These are phyloP conservation scores for Podila horticola DNA, from an alignment of 192 early-diverging fungal genomes.

Conservation along the genomic window DNA sequence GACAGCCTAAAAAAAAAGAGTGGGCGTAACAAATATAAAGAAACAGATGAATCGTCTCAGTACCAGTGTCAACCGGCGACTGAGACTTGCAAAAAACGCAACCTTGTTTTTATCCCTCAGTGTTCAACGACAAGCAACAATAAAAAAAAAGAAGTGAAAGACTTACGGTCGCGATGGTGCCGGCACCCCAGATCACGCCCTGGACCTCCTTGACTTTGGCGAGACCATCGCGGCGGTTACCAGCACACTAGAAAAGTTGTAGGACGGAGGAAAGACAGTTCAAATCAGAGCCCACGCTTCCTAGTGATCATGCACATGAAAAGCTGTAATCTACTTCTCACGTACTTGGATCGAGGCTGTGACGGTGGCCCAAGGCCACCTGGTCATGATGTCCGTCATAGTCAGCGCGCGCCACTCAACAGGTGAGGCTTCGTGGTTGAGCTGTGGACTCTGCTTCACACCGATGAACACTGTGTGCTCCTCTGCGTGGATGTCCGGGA, in stretches of 20 bases:
- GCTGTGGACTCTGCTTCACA: slow-evolving; percentile 6
- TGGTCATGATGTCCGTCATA: slow-evolving; percentile 52
- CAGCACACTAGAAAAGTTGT: slow-evolving; percentile 71
- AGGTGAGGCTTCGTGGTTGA: not conserved
- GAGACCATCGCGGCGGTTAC: slow-evolving; percentile 82
- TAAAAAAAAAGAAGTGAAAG: slow-evolving; percentile 23
- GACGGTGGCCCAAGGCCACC: slow-evolving; percentile 45
- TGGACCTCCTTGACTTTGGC: slow-evolving; percentile 79
- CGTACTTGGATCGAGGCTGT: slow-evolving; percentile 41
- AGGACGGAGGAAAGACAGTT: not conserved
- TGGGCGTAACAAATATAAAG: not conserved
- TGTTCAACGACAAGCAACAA: not conserved
- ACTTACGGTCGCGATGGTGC: slow-evolving; percentile 78
- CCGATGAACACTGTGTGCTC: slow-evolving; percentile 72
- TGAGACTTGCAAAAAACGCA: too few relatives aligned
- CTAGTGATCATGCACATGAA: too few relatives aligned
- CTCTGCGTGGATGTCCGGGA: slow-evolving; percentile 74
- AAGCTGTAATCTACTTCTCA: too few relatives aligned
- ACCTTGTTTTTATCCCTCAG: too few relatives aligned
- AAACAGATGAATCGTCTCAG: not conserved
- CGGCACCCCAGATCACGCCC: slow-evolving; percentile 83
- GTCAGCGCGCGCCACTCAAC: slow-evolving; percentile 36
- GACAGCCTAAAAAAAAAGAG: slow-evolving; percentile 67
- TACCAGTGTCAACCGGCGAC: too few relatives aligned
- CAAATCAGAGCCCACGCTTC: too few relatives aligned